phyloP scores from a whole-genome alignment of 2,329 filamentous ascomycete species.

The Didymella pinodella region DNA sequence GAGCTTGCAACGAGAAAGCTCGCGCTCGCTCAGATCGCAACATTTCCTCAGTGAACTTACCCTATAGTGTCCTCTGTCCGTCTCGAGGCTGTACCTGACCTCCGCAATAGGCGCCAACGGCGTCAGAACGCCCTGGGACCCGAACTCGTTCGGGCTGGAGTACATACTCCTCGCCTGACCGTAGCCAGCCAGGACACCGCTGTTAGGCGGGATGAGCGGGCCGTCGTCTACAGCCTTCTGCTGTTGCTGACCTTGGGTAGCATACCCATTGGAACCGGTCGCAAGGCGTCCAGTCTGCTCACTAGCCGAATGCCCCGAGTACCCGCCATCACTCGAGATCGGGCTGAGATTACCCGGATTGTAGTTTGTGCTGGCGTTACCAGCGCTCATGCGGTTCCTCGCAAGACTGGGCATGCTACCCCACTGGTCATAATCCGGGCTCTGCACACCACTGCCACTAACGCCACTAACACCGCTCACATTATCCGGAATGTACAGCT shows the following conservation, averaged over 20 bases:
- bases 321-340: conserved; percentile 50
- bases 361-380: conserved; percentile 38
- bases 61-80: conserved; percentile 47
- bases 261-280: too few relatives aligned
- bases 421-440: conserved; percentile 58
- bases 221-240: conserved; percentile 65
- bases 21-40: background rate
- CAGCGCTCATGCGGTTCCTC: conserved; percentile 50
- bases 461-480: conserved; percentile 20
- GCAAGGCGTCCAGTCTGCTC: conserved; percentile 42
- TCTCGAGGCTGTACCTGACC: conserved; percentile 59
- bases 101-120: conserved; percentile 61
- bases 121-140: conserved; percentile 48
- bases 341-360: conserved; percentile 47
- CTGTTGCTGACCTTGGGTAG: conserved; percentile 52
- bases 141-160: conserved; percentile 48
- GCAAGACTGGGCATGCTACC: conserved; percentile 56
- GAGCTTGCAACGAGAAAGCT: background rate
- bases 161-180: conserved; percentile 52
- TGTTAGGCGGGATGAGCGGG: conserved; percentile 64
- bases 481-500: conserved; percentile 64
- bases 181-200: conserved; percentile 52
- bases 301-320: conserved; percentile 50
- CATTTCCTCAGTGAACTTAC: conserved; percentile 23
- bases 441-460: conserved; percentile 23